phyloP scores from a whole-genome alignment of 2,329 filamentous ascomycete genomes.

The Grosmannia penicillata region DNA sequence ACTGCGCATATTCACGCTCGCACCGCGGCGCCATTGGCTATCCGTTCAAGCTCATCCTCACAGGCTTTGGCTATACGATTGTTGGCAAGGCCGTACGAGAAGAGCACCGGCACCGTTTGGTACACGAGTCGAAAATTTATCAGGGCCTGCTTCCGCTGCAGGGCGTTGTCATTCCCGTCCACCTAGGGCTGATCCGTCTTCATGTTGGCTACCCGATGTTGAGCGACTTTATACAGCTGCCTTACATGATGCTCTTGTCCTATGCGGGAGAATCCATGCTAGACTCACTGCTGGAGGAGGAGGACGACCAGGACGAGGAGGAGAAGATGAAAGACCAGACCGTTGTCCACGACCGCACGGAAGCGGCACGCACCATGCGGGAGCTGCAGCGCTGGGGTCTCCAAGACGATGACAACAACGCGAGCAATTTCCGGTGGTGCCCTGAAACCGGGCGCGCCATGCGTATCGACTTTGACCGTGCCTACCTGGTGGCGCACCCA shows the following conservation, averaged over 20 bases:
- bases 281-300: too few relatives aligned
- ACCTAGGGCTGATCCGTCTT: conserved; percentile 5
- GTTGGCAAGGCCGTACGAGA: conserved; percentile 4
- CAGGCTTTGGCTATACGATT: conserved; percentile 8
- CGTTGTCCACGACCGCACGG: neutral
- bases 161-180: conserved; percentile 6
- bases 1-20: neutral
- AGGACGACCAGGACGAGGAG: neutral
- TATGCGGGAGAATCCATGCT: conserved; percentile 1
- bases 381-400: neutral
- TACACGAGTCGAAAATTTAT: conserved; percentile 3
- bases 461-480: neutral
- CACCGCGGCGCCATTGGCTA: conserved; percentile 2
- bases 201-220: conserved; percentile 2
- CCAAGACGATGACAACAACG: neutral
- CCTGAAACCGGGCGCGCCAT: neutral
- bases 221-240: neutral
- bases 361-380: neutral
- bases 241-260: conserved; percentile 8
- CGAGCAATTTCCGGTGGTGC: neutral
- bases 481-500: too few relatives aligned
- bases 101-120: neutral
- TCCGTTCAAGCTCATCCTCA: conserved; percentile 8
- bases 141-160: conserved; percentile 2
- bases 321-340: too few relatives aligned